phyloP scores from a whole-genome alignment of 1,139 yeast species.

The Saccharomycopsis crataegensis region DNA sequence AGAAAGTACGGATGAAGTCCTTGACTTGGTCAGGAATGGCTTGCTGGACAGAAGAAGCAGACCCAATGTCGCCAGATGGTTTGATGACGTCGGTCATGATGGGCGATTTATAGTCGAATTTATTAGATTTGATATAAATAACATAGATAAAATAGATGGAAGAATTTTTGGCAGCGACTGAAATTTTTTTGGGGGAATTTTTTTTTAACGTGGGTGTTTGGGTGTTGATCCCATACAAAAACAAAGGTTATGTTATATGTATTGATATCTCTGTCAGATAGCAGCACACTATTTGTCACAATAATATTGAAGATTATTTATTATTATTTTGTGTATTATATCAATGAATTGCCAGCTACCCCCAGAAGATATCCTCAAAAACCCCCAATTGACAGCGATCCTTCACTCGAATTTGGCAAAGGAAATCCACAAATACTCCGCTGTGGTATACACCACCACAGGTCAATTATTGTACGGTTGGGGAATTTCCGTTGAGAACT shows the following conservation, averaged over 20 bases:
- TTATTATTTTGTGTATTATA: no score
- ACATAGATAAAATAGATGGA: background rate
- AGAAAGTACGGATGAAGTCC: slow-evolving; percentile 37
- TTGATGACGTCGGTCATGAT: slow-evolving; percentile 1
- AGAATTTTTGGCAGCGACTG: background rate
- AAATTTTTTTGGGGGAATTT: no score
- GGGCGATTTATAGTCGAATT: background rate
- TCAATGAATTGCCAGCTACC: slow-evolving; percentile 1
- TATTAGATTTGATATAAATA: background rate
- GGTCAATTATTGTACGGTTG: slow-evolving; percentile 7
- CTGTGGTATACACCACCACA: background rate
- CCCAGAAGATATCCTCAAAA: slow-evolving; percentile 1
- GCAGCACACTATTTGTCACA: background rate
- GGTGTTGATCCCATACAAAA: no score
- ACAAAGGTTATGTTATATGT: no score
- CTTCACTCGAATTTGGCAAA: slow-evolving; percentile 2
- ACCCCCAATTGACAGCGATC: slow-evolving; percentile 5
- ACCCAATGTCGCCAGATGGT: background rate
- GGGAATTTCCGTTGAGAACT: background rate
- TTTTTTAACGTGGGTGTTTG: no score
- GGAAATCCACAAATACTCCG: background rate
- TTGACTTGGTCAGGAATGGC: slow-evolving; percentile 38
- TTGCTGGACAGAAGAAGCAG: background rate
- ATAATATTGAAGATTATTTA: background rate
- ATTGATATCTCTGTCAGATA: background rate